Evolutionary conservation across 2,329 filamentous ascomycete species (phyloP).

Genomic region (Amauroascus niger): DNA sequence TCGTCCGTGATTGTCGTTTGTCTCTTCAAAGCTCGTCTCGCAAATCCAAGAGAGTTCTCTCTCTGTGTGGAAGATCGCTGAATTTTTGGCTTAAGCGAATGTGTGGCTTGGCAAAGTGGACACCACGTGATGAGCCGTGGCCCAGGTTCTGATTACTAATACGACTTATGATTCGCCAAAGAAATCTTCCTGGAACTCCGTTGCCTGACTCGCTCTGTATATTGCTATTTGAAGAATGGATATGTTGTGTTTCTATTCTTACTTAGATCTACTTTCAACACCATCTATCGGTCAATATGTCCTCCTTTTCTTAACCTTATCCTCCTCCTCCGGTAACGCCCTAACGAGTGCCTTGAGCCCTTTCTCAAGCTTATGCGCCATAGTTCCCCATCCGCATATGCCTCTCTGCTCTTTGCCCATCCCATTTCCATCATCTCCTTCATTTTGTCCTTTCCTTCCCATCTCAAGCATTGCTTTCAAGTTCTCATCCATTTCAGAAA

Average conservation of each 20-base stretch:
- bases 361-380: conserved; percentile 15
- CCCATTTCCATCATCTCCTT: neutral
- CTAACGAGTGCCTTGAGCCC: conserved; percentile 15
- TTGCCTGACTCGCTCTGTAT: no score
- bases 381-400: conserved; percentile 16
- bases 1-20: conserved; percentile 38
- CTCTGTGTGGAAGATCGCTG: conserved; percentile 39
- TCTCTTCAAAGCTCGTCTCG: conserved; percentile 30
- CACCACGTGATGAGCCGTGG: conserved; percentile 20
- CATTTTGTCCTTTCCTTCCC: conserved; percentile 8
- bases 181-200: no score
- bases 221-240: no score
- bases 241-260: no score
- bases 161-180: no score
- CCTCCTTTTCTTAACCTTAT: neutral
- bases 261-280: no score
- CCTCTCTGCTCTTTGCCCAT: neutral
- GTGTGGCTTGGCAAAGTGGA: conserved; percentile 16
- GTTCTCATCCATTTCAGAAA: conserved; percentile 16
- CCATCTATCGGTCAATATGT: neutral
- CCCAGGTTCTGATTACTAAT: neutral
- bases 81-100: conserved; percentile 32
- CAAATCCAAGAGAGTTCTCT: conserved; percentile 28
- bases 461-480: conserved; percentile 20
- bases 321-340: conserved; percentile 9